phyloP scores from a whole-genome alignment of 139 green algal species.

The Coelastrella sp. region DNA sequence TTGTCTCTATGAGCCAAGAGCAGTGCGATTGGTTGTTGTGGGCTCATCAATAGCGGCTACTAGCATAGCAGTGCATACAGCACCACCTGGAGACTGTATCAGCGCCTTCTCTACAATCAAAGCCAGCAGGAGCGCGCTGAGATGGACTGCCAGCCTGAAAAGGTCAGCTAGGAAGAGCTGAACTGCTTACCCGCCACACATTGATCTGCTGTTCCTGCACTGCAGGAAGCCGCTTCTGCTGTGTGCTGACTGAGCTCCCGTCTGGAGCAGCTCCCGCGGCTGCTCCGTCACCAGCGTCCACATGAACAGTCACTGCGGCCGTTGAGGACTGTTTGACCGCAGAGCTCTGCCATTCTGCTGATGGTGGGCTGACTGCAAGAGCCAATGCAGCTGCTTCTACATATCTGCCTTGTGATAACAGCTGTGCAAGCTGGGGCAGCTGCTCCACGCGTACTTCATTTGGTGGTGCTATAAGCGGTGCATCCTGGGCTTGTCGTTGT shows the following conservation, averaged over 20 bases:
- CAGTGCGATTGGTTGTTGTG: no score
- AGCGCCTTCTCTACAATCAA: no score
- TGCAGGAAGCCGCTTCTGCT: not conserved
- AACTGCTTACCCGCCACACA: not conserved
- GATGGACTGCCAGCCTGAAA: no score
- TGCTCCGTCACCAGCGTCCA: not conserved
- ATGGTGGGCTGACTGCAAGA: not conserved
- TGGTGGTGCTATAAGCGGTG: no score
- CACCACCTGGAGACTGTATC: no score
- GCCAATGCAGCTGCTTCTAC: not conserved
- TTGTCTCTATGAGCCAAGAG: no score
- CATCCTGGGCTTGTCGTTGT: no score
- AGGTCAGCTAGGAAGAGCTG: not conserved
- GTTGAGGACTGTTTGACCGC: not conserved
- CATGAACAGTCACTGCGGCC: not conserved
- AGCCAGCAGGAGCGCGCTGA: no score
- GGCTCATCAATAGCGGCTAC: no score
- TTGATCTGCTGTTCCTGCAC: not conserved
- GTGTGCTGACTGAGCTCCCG: not conserved
- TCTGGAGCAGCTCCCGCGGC: no score
- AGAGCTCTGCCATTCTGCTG: not conserved
- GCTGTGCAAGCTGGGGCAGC: not conserved
- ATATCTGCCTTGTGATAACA: not conserved
- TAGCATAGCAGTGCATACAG: no score
- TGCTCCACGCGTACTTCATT: no score